A percentile compares a stretch with the other conserved stretches of the same genome.
Conservation (phyloP, 148 eudicot species). For the Rhododendron molle region DNA sequence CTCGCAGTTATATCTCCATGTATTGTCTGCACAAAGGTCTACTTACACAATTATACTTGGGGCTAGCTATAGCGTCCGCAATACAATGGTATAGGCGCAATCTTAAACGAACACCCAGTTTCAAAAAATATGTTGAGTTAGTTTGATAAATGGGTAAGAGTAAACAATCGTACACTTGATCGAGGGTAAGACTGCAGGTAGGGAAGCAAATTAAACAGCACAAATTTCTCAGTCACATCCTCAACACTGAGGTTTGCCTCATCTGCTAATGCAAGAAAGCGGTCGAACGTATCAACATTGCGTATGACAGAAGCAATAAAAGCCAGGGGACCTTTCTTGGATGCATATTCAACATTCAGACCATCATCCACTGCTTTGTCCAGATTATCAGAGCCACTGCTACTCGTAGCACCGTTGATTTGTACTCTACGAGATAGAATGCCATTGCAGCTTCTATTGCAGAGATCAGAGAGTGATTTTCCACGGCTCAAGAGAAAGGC, state of each 20-base stretch:
- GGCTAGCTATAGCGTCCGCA: too few species aligned
- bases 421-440: neutral
- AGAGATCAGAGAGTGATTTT: neutral
- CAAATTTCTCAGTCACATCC: constrained; percentile 48
- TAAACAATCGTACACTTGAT: constrained; percentile 51
- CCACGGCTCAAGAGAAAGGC: constrained; percentile 36
- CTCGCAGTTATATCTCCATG: neutral
- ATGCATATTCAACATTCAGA: constrained; percentile 12
- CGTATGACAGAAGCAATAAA: constrained; percentile 78
- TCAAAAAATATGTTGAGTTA: neutral
- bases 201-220: constrained; percentile 52
- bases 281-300: constrained; percentile 58
- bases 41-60: neutral
- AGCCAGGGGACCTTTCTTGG: constrained; percentile 49
- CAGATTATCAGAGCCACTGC: constrained; percentile 1
- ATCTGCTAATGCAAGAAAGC: constrained; percentile 42
- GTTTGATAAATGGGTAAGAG: constrained; percentile 27
- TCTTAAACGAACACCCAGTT: neutral
- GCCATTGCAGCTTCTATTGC: neutral
- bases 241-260: constrained; percentile 44
- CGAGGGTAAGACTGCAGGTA: constrained; percentile 62
- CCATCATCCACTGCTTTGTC: constrained; percentile 9
- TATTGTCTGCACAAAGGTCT: neutral
- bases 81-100: neutral
- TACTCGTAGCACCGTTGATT: neutral